phyloP scores from a whole-genome alignment of 108 stramenopile species.

The Cyclotella kingstonii region DNA sequence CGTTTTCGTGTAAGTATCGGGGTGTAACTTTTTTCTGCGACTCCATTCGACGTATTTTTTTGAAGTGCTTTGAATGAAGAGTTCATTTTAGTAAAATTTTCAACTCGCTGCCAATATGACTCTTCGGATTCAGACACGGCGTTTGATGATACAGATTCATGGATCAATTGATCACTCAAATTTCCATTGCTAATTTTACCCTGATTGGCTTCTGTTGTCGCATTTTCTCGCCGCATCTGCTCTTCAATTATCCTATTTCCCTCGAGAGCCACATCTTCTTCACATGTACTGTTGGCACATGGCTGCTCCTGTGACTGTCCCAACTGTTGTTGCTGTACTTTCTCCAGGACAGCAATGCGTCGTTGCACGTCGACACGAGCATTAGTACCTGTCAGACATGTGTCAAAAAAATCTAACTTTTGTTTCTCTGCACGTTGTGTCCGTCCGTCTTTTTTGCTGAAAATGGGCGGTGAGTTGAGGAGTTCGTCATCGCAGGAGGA shows the following conservation, averaged over 20 bases:
- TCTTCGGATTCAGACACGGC: slow-evolving; percentile 24
- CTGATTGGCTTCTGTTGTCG: too few relatives aligned
- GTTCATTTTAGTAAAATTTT: slow-evolving; percentile 4
- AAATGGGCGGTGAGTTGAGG: slow-evolving; percentile 13
- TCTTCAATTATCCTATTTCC: too few relatives aligned
- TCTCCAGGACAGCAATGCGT: slow-evolving; percentile 32
- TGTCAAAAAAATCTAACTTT: slow-evolving; percentile 34
- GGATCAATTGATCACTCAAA: too few relatives aligned
- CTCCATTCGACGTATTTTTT: neutral
- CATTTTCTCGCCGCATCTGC: too few relatives aligned
- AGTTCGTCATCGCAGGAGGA: slow-evolving; percentile 21
- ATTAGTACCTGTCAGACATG: slow-evolving; percentile 26
- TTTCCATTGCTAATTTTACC: too few relatives aligned
- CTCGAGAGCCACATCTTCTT: neutral
- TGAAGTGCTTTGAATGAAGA: neutral
- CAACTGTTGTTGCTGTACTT: neutral
- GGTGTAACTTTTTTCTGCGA: neutral
- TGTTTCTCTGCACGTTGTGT: slow-evolving; percentile 28
- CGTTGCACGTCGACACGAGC: slow-evolving; percentile 36
- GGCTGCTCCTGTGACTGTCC: neutral
- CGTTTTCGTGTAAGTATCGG: slow-evolving; percentile 1
- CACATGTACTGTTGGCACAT: neutral
- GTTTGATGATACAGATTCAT: too few relatives aligned
- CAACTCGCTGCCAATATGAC: slow-evolving; percentile 20
- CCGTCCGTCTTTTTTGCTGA: slow-evolving; percentile 23